phyloP scores from a whole-genome alignment of 768 basidiomycete genomes.

The Dentipellis sp. region DNA sequence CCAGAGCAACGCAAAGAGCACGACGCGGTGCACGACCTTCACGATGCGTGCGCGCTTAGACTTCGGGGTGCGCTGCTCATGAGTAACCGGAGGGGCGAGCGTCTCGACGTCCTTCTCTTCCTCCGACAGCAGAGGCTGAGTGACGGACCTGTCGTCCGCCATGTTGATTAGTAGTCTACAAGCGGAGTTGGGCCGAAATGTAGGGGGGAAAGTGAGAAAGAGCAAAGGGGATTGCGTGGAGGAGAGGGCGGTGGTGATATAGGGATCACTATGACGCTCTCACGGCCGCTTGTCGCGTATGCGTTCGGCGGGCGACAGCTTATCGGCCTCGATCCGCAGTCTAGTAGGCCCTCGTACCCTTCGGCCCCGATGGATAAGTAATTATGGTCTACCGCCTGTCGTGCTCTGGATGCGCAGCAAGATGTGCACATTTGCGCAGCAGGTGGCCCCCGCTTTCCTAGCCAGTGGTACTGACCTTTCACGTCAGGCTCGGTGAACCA shows the following conservation, averaged over 20 bases:
- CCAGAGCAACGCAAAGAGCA: conserved; percentile 5
- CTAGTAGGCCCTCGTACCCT: too few relatives aligned
- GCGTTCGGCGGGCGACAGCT: not conserved
- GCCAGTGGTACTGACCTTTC: too few relatives aligned
- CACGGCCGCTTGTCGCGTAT: not conserved
- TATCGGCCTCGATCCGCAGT: not conserved
- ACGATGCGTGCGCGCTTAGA: not conserved
- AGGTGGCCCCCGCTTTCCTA: too few relatives aligned
- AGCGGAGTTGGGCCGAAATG: not conserved
- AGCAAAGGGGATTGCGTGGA: not conserved
- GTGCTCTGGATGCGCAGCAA: too few relatives aligned
- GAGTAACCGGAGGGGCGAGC: not conserved
- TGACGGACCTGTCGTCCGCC: not conserved
- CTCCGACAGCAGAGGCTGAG: not conserved
- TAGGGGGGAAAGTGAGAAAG: not conserved
- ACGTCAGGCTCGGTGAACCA: too few relatives aligned
- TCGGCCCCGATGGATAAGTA: too few relatives aligned
- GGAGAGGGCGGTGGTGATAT: not conserved
- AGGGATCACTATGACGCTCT: not conserved
- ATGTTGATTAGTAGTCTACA: not conserved
- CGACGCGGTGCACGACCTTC: conserved; percentile 1
- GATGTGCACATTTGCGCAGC: too few relatives aligned
- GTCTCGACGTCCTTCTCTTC: not conserved
- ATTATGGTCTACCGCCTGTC: too few relatives aligned
- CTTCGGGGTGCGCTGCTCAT: not conserved